These are phyloP conservation scores for Xylaria sp. DNA, from an alignment of 2,329 filamentous ascomycete species.

Conservation along the genomic window DNA sequence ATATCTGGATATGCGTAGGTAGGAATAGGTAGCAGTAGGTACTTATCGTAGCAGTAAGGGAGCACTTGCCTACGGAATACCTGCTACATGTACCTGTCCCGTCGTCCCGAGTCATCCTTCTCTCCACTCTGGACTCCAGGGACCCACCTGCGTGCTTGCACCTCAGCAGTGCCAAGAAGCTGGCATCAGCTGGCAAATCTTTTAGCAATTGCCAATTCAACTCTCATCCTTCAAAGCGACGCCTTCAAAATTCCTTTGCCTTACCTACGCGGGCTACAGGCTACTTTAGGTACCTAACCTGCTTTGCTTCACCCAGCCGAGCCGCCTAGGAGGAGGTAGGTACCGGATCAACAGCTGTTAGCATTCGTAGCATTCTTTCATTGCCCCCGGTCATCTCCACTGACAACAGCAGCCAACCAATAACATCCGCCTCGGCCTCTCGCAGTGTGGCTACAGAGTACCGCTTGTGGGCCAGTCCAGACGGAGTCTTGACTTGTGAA, in stretches of 20 bases:
- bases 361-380: slow-evolving; percentile 33
- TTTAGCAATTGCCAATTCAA: not conserved
- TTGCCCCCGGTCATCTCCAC: slow-evolving; percentile 29
- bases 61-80: too few species aligned
- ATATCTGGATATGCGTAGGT: not conserved
- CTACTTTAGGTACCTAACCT: not conserved
- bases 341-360: slow-evolving; percentile 1
- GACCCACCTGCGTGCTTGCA: not conserved
- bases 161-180: not conserved
- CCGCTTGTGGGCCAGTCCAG: slow-evolving; percentile 34
- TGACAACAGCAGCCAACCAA: slow-evolving; percentile 31
- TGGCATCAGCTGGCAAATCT: slow-evolving; percentile 18
- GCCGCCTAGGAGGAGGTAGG: not conserved
- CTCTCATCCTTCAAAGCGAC: not conserved
- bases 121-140: slow-evolving; percentile 6
- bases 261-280: too few species aligned
- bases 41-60: not conserved
- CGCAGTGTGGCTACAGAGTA: slow-evolving; percentile 21
- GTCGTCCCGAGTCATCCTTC: slow-evolving; percentile 24
- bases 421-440: slow-evolving; percentile 8
- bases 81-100: not conserved
- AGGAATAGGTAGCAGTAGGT: too few species aligned
- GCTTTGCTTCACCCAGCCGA: slow-evolving; percentile 1
- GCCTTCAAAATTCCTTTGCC: not conserved
- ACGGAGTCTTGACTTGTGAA: slow-evolving; percentile 40